Evolutionary conservation across 345 rosid species (phyloP).

Genomic region (Arabidopsis suecica): DNA sequence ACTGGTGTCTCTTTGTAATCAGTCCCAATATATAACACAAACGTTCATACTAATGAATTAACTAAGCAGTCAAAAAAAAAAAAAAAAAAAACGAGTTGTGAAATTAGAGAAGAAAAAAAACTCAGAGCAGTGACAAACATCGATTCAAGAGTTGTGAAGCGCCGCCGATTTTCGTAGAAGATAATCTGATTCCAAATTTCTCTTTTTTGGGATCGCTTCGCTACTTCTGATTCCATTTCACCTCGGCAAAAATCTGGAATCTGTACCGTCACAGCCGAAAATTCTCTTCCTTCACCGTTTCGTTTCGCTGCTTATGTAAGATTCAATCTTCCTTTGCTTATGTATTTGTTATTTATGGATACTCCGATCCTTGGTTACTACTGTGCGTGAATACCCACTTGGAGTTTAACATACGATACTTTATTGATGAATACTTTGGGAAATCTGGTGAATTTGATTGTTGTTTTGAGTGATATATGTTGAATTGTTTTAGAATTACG

Average conservation of each 20-base stretch:
- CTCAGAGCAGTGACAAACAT: slow-evolving; percentile 15
- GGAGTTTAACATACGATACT: neutral
- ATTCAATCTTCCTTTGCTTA: slow-evolving; percentile 7
- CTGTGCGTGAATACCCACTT: neutral
- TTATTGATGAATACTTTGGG: neutral
- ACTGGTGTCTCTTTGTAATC: neutral
- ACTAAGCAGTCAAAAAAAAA: neutral
- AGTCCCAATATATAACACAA: neutral
- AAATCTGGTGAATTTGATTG: neutral
- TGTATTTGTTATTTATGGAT: neutral
- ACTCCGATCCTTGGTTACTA: neutral
- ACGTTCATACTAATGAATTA: neutral
- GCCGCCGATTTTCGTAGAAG: slow-evolving; percentile 2
- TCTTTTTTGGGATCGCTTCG: slow-evolving; percentile 7
- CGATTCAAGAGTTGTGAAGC: slow-evolving; percentile 16
- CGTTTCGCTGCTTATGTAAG: slow-evolving; percentile 20
- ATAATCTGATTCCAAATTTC: neutral
- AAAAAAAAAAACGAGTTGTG: neutral
- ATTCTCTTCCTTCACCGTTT: neutral
- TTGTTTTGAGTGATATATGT: neutral
- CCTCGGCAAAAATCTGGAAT: neutral
- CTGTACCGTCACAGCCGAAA: neutral
- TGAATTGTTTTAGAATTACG: neutral
- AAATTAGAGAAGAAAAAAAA: neutral
- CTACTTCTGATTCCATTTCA: slow-evolving; percentile 10